Conservation (phyloP, 1,284 basidiomycete genomes). For the Athelia psychrophila region DNA sequence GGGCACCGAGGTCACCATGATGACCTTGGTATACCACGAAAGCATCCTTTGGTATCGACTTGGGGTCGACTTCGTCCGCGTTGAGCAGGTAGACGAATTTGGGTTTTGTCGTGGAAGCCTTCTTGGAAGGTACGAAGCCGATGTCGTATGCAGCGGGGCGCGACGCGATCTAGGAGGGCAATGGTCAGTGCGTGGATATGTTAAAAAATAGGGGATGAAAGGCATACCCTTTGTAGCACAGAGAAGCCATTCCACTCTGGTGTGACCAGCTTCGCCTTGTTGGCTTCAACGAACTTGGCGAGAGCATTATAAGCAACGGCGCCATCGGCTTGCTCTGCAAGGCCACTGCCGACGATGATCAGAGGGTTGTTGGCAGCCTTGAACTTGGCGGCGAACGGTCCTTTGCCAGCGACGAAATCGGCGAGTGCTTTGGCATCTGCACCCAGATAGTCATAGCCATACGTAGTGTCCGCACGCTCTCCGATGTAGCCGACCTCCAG, state of each 20-base stretch:
- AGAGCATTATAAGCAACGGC: conserved; percentile 78
- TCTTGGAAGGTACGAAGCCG: conserved; percentile 85
- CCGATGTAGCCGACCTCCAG: conserved; percentile 91
- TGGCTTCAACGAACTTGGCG: conserved; percentile 77
- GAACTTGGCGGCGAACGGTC: conserved; percentile 84
- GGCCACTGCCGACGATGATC: conserved; percentile 89
- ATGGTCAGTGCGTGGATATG: conserved; percentile 1
- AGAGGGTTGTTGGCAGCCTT: conserved; percentile 90
- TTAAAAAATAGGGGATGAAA: conserved; percentile 6
- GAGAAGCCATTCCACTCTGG: conserved; percentile 97
- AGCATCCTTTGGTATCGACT: conserved; percentile 89
- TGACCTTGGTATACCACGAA: conserved; percentile 99
- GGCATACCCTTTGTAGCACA: conserved; percentile 83
- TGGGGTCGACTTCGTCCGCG: conserved; percentile 91
- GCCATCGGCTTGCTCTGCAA: conserved; percentile 88
- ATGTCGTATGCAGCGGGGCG: conserved; percentile 95
- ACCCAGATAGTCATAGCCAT: conserved; percentile 93
- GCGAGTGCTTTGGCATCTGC: conserved; percentile 76
- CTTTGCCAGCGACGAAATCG: conserved; percentile 78
- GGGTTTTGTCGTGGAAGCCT: conserved; percentile 73
- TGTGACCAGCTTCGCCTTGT: conserved; percentile 77
- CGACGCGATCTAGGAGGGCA: conserved; percentile 63
- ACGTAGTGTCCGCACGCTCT: conserved; percentile 89
- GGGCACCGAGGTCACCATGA: conserved; percentile 96
- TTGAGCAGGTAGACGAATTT: conserved; percentile 98